Evolutionary conservation across 2,329 filamentous ascomycete genomes (phyloP).

Genomic region (Trichoderma sp.): DNA sequence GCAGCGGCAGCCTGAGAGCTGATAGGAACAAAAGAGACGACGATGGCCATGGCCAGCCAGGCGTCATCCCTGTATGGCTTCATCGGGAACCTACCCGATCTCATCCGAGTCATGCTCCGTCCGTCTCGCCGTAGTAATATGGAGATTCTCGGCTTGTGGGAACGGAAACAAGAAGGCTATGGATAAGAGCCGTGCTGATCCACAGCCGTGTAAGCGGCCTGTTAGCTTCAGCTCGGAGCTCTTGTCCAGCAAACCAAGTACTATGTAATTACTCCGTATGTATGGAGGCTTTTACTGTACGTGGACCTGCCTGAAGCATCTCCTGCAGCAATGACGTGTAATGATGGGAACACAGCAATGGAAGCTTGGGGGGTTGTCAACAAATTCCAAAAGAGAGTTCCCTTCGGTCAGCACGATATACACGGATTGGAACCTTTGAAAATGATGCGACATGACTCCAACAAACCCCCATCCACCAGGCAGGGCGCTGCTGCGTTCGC

Average conservation of each 20-base stretch:
- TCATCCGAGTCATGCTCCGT: slow-evolving; percentile 9
- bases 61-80: slow-evolving; percentile 3
- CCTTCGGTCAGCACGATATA: neutral
- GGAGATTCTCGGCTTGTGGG: neutral
- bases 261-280: no score
- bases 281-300: neutral
- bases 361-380: no score
- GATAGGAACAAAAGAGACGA: neutral
- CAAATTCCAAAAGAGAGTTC: no score
- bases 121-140: slow-evolving; percentile 7
- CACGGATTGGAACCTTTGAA: neutral
- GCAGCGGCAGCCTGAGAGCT: neutral
- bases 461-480: neutral
- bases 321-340: neutral
- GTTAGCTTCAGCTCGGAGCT: neutral
- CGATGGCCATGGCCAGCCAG: neutral
- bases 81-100: slow-evolving; percentile 15
- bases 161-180: neutral
- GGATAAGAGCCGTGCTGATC: slow-evolving; percentile 4
- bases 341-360: no score
- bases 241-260: neutral
- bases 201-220: neutral
- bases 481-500: neutral
- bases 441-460: neutral
- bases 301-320: neutral